A percentile compares a stretch with the other conserved stretches of the same genome.
Evolutionary conservation across 2,329 filamentous ascomycete genomes (phyloP).

Genomic region (Herpotrichia juniperi): DNA sequence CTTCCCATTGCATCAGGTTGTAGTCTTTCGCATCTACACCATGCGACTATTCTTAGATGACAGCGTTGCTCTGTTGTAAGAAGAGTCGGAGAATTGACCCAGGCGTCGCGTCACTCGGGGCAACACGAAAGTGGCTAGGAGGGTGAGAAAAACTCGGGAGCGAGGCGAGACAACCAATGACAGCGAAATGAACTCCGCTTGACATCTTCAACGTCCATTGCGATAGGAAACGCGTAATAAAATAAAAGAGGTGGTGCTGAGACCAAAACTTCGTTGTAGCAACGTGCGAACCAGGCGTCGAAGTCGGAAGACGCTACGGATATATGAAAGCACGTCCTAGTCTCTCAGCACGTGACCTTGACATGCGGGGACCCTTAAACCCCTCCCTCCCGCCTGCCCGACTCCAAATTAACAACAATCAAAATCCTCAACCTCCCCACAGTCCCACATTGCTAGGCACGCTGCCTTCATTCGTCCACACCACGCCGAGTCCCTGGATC

Average conservation of each 20-base stretch:
- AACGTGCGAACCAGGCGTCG: neutral
- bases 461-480: constrained; percentile 1
- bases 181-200: neutral
- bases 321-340: constrained; percentile 18
- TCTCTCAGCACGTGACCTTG: constrained; percentile 17
- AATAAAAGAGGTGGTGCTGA: neutral
- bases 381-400: constrained; percentile 11
- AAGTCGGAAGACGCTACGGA: constrained; percentile 5
- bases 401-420: constrained; percentile 15
- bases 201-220: neutral
- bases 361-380: constrained; percentile 12
- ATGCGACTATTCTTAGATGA: neutral
- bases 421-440: constrained; percentile 9
- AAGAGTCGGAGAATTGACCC: neutral
- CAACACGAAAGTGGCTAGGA: neutral
- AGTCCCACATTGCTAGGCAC: neutral
- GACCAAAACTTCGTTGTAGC: neutral
- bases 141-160: neutral
- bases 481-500: neutral
- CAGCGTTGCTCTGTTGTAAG: neutral
- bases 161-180: constrained; percentile 8
- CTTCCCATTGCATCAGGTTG: too few species aligned
- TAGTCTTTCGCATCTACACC: too few species aligned
- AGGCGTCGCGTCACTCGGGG: neutral
- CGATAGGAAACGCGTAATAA: neutral